Evolutionary conservation across 2,329 filamentous ascomycete genomes (phyloP).

Genomic region (Verticillium albo-atrum): DNA sequence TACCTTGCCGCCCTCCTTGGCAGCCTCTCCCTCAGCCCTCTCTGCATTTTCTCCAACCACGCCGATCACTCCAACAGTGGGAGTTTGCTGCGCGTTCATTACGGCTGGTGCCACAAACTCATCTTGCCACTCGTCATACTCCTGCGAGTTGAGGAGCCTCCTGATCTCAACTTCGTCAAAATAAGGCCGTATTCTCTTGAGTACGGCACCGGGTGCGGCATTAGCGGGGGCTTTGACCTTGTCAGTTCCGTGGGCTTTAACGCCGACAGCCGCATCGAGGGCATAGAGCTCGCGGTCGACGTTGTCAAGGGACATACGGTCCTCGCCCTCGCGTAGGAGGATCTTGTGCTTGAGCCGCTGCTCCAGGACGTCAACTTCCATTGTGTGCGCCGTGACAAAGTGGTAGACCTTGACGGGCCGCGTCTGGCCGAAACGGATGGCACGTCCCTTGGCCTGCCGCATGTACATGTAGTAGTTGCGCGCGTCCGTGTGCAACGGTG

Average conservation of each 20-base stretch:
- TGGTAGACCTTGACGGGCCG: slow-evolving; percentile 33
- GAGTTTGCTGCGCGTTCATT: not conserved
- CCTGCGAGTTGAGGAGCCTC: not conserved
- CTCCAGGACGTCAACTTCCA: slow-evolving; percentile 35
- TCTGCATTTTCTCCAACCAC: not conserved
- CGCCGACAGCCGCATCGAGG: not conserved
- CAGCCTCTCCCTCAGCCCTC: not conserved
- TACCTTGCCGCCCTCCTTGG: not conserved
- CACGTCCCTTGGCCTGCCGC: slow-evolving; percentile 34
- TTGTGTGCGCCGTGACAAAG: slow-evolving; percentile 29
- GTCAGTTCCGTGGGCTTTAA: not conserved
- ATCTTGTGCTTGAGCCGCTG: slow-evolving; percentile 14
- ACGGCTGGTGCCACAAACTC: not conserved
- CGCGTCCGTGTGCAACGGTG: slow-evolving; percentile 25
- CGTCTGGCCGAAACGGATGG: slow-evolving; percentile 32
- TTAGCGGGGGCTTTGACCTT: not conserved
- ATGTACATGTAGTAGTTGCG: slow-evolving; percentile 28
- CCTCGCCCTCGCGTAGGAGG: not conserved
- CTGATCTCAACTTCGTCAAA: not conserved
- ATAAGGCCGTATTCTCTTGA: not conserved
- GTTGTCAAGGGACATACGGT: not conserved
- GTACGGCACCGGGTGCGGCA: not conserved
- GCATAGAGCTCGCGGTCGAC: not conserved
- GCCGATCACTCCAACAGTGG: not conserved
- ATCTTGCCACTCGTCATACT: not conserved